Percentiles rank a stretch among this genome's conserved stretches.
These are phyloP conservation scores for Gigaspora rosea DNA, from an alignment of 192 early-diverging fungal species.

Conservation along the genomic window DNA sequence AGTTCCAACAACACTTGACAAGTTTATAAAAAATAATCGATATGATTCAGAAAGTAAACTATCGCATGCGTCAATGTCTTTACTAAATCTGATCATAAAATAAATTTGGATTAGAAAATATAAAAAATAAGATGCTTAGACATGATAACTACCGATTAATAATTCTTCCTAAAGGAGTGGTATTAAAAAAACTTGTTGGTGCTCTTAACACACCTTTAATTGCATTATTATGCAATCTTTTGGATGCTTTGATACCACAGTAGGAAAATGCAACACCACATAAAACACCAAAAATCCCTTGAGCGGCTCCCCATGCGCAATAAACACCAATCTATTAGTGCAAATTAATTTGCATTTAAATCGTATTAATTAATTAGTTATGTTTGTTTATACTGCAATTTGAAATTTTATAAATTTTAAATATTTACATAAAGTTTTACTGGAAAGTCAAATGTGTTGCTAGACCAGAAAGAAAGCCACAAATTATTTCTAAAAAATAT, in stretches of 20 bases:
- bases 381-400: not conserved
- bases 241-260: conserved; percentile 60
- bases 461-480: too few species aligned
- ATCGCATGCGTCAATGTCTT: conserved; percentile 61
- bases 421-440: too few species aligned
- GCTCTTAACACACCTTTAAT: conserved; percentile 68
- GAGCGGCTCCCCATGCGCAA: conserved; percentile 60
- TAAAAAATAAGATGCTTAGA: too few species aligned
- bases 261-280: conserved; percentile 65
- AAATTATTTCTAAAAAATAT: too few species aligned
- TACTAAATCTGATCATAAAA: conserved; percentile 73
- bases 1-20: conserved; percentile 57
- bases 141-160: conserved; percentile 54
- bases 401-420: not conserved
- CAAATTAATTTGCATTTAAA: not conserved
- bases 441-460: too few species aligned
- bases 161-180: conserved; percentile 73
- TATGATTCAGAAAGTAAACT: conserved; percentile 65
- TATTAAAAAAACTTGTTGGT: conserved; percentile 79
- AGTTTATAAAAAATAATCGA: conserved; percentile 64
- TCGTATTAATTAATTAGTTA: not conserved
- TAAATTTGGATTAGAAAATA: conserved; percentile 64
- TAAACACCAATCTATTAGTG: conserved; percentile 69
- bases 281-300: conserved; percentile 56
- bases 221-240: conserved; percentile 69